Percentiles rank a stretch among this genome's conserved stretches.
phyloP scores from a whole-genome alignment of 2,329 filamentous ascomycete genomes.

The Phaeosphaeria sp. region DNA sequence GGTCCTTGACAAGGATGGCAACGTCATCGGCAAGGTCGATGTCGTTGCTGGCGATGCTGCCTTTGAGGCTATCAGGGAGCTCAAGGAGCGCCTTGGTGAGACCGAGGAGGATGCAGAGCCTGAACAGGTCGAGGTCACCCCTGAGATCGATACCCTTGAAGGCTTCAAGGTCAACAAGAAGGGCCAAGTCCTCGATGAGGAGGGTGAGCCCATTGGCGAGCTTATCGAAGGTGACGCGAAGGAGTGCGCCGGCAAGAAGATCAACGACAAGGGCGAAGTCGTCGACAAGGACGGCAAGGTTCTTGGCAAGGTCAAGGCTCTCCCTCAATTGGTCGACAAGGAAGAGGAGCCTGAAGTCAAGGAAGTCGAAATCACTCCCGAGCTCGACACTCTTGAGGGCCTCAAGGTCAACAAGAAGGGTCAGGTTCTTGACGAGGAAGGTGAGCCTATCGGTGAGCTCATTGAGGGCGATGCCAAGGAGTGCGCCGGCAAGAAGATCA shows the following conservation, averaged over 20 bases:
- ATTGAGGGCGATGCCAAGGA: conserved; percentile 65
- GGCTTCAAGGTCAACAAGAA: conserved; percentile 66
- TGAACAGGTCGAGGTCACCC: conserved; percentile 48
- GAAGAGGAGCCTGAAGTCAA: conserved; percentile 48
- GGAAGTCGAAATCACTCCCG: conserved; percentile 50
- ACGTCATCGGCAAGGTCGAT: conserved; percentile 57
- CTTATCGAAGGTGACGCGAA: conserved; percentile 64
- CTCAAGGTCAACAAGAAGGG: conserved; percentile 67
- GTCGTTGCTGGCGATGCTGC: conserved; percentile 58
- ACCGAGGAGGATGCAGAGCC: conserved; percentile 35
- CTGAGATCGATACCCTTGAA: conserved; percentile 56
- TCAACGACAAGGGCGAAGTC: conserved; percentile 70
- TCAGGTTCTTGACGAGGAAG: conserved; percentile 59
- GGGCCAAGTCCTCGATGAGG: conserved; percentile 59
- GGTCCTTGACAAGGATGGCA: conserved; percentile 58
- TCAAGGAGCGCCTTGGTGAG: conserved; percentile 55
- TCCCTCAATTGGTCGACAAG: conserved; percentile 51
- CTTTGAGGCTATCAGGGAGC: conserved; percentile 57
- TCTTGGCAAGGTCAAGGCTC: conserved; percentile 65
- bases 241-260: conserved; percentile 70
- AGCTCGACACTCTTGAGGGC: conserved; percentile 57
- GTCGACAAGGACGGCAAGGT: conserved; percentile 69
- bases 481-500: conserved; percentile 70
- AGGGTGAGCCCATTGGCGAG: conserved; percentile 61
- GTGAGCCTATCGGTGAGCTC: conserved; percentile 61